Evolutionary conservation across 2,329 filamentous ascomycete species (phyloP).

Genomic region (Rhynchosporium agropyri): DNA sequence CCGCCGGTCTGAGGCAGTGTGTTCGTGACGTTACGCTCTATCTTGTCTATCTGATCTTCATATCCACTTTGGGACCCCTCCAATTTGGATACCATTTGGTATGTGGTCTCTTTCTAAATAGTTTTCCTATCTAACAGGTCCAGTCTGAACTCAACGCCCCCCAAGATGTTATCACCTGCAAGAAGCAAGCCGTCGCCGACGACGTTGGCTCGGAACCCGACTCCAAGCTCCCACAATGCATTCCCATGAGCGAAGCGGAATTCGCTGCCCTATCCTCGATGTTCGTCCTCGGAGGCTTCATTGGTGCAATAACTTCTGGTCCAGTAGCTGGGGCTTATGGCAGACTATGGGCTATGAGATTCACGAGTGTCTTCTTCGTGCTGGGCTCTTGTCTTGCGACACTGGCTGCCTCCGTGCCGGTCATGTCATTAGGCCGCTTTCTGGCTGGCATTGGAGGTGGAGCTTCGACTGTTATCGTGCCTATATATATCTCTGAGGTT

Average conservation of each 20-base stretch:
- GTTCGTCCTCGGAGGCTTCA: slow-evolving; percentile 85
- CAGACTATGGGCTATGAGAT: slow-evolving; percentile 72
- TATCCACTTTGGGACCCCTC: slow-evolving; percentile 82
- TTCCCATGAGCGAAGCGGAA: slow-evolving; percentile 79
- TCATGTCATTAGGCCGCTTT: slow-evolving; percentile 74
- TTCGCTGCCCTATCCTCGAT: slow-evolving; percentile 88
- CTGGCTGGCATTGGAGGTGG: slow-evolving; percentile 84
- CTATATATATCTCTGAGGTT: slow-evolving; percentile 92
- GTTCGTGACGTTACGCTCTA: slow-evolving; percentile 64
- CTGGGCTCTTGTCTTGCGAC: slow-evolving; percentile 77
- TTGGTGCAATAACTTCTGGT: slow-evolving; percentile 80
- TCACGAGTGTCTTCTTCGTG: slow-evolving; percentile 76
- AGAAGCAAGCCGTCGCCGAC: slow-evolving; percentile 55
- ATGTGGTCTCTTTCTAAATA: slow-evolving; percentile 84
- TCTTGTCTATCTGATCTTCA: slow-evolving; percentile 73
- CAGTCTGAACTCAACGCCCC: slow-evolving; percentile 95
- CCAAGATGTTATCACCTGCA: slow-evolving; percentile 89
- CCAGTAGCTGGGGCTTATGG: slow-evolving; percentile 78
- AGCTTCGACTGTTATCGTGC: slow-evolving; percentile 87
- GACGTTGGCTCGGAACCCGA: slow-evolving; percentile 32
- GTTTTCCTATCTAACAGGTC: slow-evolving; percentile 62
- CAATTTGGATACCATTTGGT: slow-evolving; percentile 64
- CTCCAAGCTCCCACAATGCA: slow-evolving; percentile 69
- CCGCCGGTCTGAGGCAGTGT: slow-evolving; percentile 40
- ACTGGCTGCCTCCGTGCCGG: slow-evolving; percentile 64